Base-by-base conservation (phyloP, 176 grass and related monocot genomes). In the Ananas comosus region DNA sequence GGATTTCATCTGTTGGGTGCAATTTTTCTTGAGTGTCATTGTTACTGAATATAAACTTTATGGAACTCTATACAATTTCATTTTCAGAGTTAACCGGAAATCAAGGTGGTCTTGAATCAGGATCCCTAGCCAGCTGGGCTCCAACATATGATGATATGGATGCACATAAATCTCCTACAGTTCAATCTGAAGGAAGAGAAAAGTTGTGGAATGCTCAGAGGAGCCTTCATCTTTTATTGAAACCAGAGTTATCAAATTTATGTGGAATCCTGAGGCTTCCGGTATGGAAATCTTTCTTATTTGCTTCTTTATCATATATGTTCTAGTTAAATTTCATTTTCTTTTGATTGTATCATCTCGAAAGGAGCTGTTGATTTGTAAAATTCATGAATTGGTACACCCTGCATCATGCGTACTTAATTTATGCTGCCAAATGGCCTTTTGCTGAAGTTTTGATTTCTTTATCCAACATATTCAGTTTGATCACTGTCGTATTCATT, bases 241-340 rank as follows among this genome's bases (percentile, higher is more conserved):
- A 92, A 52, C 84, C 86, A 51, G 79, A 96, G 74, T 50, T 96
- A 50, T 75, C 78, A 24, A 80, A 81, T 42, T 72, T 96, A 67
- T 96, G 87, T 77, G 33, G 76, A 52, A 71, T 82, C 57, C 74
- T 91, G 50, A 79, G 85, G 79, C 65, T 92, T 76, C 89, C 93
- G 65, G 93, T 96, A 90, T 71, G 76, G 9, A 68, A 61, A 66
- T 66, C 57, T 63, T 68, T 19, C 66, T 68, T 54, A 42, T 42
- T 79, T 79, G 42, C 22, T 76, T 17, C 21, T 11, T 78, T 65
- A 10, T 49, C 78, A 11, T 23, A 68, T 50, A 68, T 50, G 9
- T 27, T 73, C 18, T 75, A 53, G 49, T 64, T 25, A 23, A 22
- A 68, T 65, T 70, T 66, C 11, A 66, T 49, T 7, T 59, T 16